Evolutionary conservation across 139 green algal species (phyloP).

Genomic region (Zygnema circumcarinatum): DNA sequence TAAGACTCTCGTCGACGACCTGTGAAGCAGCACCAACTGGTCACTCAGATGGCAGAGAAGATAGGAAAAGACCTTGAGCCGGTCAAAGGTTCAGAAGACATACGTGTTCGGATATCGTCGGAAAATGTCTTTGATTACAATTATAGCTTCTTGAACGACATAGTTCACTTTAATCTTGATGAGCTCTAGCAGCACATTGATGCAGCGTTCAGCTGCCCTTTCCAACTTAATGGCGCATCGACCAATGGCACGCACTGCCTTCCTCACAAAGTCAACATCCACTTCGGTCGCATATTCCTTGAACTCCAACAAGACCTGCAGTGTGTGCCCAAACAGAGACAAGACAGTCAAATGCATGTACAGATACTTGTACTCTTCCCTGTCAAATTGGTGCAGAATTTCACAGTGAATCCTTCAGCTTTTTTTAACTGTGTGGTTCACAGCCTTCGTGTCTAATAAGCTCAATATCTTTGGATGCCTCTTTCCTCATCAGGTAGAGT

Average conservation of each 20-base stretch:
- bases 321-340: neutral
- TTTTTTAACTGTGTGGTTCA: too few relatives aligned
- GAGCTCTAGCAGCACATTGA: conserved; percentile 97
- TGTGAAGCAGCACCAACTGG: too few relatives aligned
- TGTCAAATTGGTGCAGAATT: too few relatives aligned
- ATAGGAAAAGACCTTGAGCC: neutral
- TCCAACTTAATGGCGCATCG: conserved; percentile 91
- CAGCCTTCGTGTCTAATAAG: too few relatives aligned
- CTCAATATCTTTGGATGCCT: too few relatives aligned
- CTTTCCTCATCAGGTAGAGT: too few relatives aligned
- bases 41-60: neutral
- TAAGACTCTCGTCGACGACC: too few relatives aligned
- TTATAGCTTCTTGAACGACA: conserved; percentile 96
- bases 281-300: conserved; percentile 99
- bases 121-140: conserved; percentile 94
- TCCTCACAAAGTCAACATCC: conserved; percentile 98
- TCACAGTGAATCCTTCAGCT: too few relatives aligned
- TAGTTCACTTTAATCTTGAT: conserved; percentile 96
- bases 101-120: conserved; percentile 66
- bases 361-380: too few relatives aligned
- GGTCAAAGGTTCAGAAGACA: too few relatives aligned
- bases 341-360: too few relatives aligned
- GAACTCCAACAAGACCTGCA: conserved; percentile 93
- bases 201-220: conserved; percentile 87
- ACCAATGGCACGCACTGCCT: conserved; percentile 86